phyloP scores from a whole-genome alignment of 2,329 filamentous ascomycete species.

The Achaetomium macrosporum region DNA sequence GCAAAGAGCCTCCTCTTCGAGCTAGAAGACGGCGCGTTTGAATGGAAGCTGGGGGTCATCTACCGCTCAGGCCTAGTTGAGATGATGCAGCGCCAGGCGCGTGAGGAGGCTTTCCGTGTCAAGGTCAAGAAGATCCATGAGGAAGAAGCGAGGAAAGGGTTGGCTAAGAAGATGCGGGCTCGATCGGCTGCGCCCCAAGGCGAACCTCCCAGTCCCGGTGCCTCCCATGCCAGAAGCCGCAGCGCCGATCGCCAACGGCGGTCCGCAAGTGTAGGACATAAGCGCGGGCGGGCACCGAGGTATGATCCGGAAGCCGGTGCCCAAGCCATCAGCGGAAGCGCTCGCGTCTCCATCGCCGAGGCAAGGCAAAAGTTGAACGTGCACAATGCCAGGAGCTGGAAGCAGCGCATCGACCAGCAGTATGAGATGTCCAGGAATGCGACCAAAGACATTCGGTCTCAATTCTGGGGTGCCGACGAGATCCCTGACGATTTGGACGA shows the following conservation, averaged over 20 bases:
- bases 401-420: slow-evolving; percentile 75
- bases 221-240: slow-evolving; percentile 45
- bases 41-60: slow-evolving; percentile 94
- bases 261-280: slow-evolving; percentile 30
- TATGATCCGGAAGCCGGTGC: slow-evolving; percentile 79
- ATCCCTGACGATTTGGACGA: slow-evolving; percentile 77
- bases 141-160: slow-evolving; percentile 54
- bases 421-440: slow-evolving; percentile 62
- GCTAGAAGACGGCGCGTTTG: slow-evolving; percentile 91
- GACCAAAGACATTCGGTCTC: slow-evolving; percentile 71
- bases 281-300: slow-evolving; percentile 44
- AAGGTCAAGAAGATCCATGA: slow-evolving; percentile 82
- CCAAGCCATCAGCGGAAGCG: slow-evolving; percentile 60
- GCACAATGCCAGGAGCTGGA: slow-evolving; percentile 89
- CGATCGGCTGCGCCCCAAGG: slow-evolving; percentile 46
- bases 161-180: slow-evolving; percentile 49
- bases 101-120: slow-evolving; percentile 81
- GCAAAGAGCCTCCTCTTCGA: slow-evolving; percentile 82
- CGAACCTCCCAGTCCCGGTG: slow-evolving; percentile 28
- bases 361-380: slow-evolving; percentile 69
- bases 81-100: slow-evolving; percentile 80
- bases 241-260: slow-evolving; percentile 46
- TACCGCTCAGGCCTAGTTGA: slow-evolving; percentile 85
- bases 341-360: slow-evolving; percentile 68
- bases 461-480: slow-evolving; percentile 79